Percentiles rank a stretch among this genome's conserved stretches.
These are phyloP conservation scores for Aspergillus affinis DNA, from an alignment of 495 filamentous ascomycete genomes.

Conservation along the genomic window DNA sequence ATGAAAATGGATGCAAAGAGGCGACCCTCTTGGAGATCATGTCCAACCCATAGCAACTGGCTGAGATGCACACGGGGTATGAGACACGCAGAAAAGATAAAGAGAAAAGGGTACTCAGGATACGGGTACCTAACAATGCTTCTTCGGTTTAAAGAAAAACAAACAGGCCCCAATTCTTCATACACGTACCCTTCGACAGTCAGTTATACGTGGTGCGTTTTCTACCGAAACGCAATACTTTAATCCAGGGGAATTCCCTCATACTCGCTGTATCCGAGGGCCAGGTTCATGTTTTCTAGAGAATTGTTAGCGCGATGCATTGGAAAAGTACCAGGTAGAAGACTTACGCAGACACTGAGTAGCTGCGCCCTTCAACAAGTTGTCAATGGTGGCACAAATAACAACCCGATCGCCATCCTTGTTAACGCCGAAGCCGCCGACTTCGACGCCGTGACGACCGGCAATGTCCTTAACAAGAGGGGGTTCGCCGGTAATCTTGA, in stretches of 20 bases:
- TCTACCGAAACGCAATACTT: conserved; percentile 17
- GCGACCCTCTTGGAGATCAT: conserved; percentile 20
- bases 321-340: background rate
- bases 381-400: conserved; percentile 96
- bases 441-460: conserved; percentile 89
- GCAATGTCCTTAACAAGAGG: conserved; percentile 86
- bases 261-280: conserved; percentile 89
- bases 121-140: conserved; percentile 9
- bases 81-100: conserved; percentile 24
- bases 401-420: conserved; percentile 85
- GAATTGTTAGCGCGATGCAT: conserved; percentile 4
- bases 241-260: conserved; percentile 80
- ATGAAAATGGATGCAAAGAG: conserved; percentile 25
- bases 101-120: conserved; percentile 9
- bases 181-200: conserved; percentile 25
- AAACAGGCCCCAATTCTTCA: conserved; percentile 15
- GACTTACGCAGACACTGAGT: conserved; percentile 91
- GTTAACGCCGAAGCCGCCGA: conserved; percentile 93
- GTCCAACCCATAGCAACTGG: conserved; percentile 34
- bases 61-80: conserved; percentile 37
- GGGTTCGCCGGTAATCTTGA: conserved; percentile 86
- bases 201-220: conserved; percentile 18
- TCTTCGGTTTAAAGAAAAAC: conserved; percentile 19
- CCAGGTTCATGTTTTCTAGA: conserved; percentile 94
- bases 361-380: conserved; percentile 92